Base-by-base conservation (phyloP, 768 basidiomycete genomes). In the Tricholoma saponaceum region DNA sequence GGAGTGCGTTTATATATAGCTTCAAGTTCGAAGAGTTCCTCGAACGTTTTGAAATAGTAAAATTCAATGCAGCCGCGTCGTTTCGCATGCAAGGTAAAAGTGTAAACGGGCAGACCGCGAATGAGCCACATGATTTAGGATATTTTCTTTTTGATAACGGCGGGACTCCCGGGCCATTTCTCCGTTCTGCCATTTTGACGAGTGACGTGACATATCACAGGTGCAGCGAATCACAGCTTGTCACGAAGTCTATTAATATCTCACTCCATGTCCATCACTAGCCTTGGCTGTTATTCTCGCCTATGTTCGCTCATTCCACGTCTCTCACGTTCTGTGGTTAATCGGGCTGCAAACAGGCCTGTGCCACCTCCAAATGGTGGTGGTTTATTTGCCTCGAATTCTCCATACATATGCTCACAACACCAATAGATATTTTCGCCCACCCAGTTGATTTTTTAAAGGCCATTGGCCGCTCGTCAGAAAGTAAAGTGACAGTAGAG, bases 381-480 rank as follows among this genome's bases (percentile, higher is more conserved):
- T 32, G 41, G 56, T 51, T 49, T 66, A 43, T 56, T 49, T 61
- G 49, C 57, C 57, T 43, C 47, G 43, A 22, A 33, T 41, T 51
- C 16, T 56, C 44, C 52, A 54, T 43, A n/a, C 43, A 52, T n/a
- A n/a, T n/a, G n/a, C 55, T 59, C 56, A 60, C 55, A 23, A 57
- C 41, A 57, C 56, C 18, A 43, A 58, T 68, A 86, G 85, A 76
- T 33, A 60, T 70, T n/a, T 80, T 89, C 59, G 60, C 67, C 18
- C 82, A 84, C 2, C 81, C 89, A 5, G 72, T 73, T 28, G 84
- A 81, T 25, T 91, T 94, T 63, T 76, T 94, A 61, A 82, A 81
- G 58, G 81, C 85, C 25, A 90, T 94, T 60, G 91, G 92, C 20
- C 80, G 92, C 23, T 77, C 77, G 6, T 72, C 79, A 3, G 84